Evolutionary conservation across 495 filamentous ascomycete species (phyloP).

Genomic region (Lepraria neglecta): DNA sequence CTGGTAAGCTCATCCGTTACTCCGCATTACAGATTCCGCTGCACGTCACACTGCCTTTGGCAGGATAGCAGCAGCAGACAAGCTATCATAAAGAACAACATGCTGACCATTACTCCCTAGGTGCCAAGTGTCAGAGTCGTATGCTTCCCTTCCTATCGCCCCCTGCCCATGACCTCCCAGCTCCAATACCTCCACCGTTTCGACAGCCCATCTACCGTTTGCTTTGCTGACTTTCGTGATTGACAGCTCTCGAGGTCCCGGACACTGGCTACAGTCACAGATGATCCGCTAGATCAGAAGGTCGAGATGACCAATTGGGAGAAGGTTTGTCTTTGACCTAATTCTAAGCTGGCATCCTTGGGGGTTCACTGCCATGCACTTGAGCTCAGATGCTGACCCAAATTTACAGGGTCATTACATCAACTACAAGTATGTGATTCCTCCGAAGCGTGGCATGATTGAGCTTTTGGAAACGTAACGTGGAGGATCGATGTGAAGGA

Average conservation of each 20-base stretch:
- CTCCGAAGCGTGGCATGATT: background rate
- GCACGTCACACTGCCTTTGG: constrained; percentile 11
- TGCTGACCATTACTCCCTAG: constrained; percentile 24
- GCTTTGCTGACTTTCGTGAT: constrained; percentile 29
- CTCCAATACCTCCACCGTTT: constrained; percentile 1
- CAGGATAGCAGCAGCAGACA: background rate
- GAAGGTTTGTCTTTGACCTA: constrained; percentile 45
- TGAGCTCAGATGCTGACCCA: background rate
- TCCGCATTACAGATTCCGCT: constrained; percentile 13
- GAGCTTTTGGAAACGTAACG: background rate
- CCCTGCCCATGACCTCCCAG: background rate
- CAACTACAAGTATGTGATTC: constrained; percentile 59
- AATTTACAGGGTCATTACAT: constrained; percentile 61
- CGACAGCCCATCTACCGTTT: constrained; percentile 20
- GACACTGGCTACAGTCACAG: constrained; percentile 55
- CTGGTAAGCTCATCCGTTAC: constrained; percentile 42
- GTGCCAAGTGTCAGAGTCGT: constrained; percentile 49
- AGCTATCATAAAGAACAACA: background rate
- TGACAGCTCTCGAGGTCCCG: constrained; percentile 46
- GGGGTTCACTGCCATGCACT: background rate
- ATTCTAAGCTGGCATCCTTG: background rate
- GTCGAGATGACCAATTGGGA: constrained; percentile 77
- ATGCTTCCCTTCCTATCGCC: constrained; percentile 33
- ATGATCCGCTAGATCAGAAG: constrained; percentile 64
- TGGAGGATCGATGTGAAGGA: background rate